A percentile compares a stretch with the other conserved stretches of the same genome.
Evolutionary conservation across 169 alveolate genomes (phyloP).

Genomic region (Plasmodium gonderi): DNA sequence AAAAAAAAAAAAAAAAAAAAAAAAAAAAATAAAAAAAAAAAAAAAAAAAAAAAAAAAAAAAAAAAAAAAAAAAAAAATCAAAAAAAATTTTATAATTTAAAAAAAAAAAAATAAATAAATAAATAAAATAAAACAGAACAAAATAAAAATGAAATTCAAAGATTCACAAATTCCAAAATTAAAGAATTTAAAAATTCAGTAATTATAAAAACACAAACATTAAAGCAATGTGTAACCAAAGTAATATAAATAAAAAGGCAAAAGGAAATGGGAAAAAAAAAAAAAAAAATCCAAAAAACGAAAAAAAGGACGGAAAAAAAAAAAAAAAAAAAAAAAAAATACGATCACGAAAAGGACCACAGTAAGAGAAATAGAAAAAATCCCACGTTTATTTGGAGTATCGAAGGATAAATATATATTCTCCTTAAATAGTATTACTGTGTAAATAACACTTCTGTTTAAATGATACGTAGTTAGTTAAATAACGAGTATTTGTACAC

Average conservation of each 20-base stretch:
- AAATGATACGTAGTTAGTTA: background rate
- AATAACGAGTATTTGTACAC: background rate
- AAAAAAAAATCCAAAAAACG: background rate
- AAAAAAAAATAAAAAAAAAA: background rate
- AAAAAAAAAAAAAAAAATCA: background rate
- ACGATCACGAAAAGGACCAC: background rate
- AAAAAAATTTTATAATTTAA: background rate
- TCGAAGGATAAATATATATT: too few relatives aligned
- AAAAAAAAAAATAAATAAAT: too few relatives aligned
- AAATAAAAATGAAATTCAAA: too few relatives aligned
- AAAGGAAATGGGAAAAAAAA: background rate
- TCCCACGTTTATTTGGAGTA: too few relatives aligned
- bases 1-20: too few relatives aligned
- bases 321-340: background rate
- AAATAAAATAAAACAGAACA: too few relatives aligned
- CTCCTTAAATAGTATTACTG: too few relatives aligned
- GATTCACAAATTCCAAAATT: too few relatives aligned
- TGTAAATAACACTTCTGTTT: background rate
- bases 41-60: background rate
- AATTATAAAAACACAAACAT: background rate
- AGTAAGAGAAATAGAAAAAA: too few relatives aligned
- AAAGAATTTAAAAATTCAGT: background rate
- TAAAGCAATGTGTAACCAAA: background rate
- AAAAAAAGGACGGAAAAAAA: background rate
- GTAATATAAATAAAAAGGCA: background rate